A percentile compares a stretch with the other conserved stretches of the same genome.
phyloP scores from a whole-genome alignment of 2,329 filamentous ascomycete genomes.

The Penicillium sp. region DNA sequence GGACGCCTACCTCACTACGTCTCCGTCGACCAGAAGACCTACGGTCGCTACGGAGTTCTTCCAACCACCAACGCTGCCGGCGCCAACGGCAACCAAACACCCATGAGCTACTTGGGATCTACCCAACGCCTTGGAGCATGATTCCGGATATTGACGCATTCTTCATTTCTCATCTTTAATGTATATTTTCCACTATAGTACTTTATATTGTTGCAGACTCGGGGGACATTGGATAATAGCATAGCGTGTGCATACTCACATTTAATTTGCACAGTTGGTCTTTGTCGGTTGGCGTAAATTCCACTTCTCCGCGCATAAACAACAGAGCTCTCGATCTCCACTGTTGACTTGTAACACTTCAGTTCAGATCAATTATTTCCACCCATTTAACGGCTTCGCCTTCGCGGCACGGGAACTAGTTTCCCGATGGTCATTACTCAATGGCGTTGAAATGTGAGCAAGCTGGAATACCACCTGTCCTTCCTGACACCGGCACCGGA shows the following conservation, averaged over 20 bases:
- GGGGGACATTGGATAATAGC: conserved; percentile 15
- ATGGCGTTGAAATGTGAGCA: conserved; percentile 46
- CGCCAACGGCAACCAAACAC: conserved; percentile 37
- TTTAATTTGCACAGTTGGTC: conserved; percentile 34
- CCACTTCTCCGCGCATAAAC: conserved; percentile 21
- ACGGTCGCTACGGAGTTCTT: conserved; percentile 85
- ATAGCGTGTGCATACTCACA: conserved; percentile 24
- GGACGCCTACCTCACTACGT: conserved; percentile 86
- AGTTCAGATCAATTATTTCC: conserved; percentile 6
- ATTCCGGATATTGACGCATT: conserved; percentile 23
- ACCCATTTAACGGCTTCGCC: conserved; percentile 10
- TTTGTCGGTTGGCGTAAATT: conserved; percentile 35
- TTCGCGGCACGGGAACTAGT: conserved; percentile 24
- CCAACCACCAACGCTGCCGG: conserved; percentile 54
- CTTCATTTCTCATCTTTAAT: conserved; percentile 28
- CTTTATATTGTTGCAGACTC: conserved; percentile 14
- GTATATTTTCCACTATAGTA: conserved; percentile 32
- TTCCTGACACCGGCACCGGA: conserved; percentile 1
- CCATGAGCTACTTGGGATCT: conserved; percentile 61
- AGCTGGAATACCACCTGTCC: background rate
- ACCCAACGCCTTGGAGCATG: conserved; percentile 70
- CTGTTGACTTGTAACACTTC: conserved; percentile 11
- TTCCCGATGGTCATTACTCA: conserved; percentile 29
- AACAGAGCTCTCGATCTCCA: conserved; percentile 20
- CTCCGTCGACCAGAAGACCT: conserved; percentile 93